Evolutionary conservation across 129 eudicot genomes (phyloP), one percentile per base, ranked within the genome.

Genomic region (Pseudognaphalium luteoalbum): DNA sequence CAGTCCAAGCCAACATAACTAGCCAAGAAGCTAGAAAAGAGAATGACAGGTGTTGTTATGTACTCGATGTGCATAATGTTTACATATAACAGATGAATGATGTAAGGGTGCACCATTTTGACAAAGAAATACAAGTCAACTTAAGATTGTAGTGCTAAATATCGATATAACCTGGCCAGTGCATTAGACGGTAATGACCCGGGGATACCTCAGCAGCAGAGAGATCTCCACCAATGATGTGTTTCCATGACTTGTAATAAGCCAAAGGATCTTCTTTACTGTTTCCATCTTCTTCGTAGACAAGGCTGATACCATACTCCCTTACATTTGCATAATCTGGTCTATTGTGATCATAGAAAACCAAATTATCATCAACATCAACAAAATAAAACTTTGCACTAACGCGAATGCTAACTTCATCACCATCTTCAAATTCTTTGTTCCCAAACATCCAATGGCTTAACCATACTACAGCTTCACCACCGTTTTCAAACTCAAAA

Each of bases 211-310:
- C 5, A 60, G 32, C 66, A 60, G 2, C 15, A 22, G 66, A 60
- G 30, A 60, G 20, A 64, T 64, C 41, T 28, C 42, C 12, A n/a
- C 80, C 65, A 22, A 41, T 42, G 4, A 10, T 32, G 32, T 21
- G 62, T 16, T 32, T 47, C 71, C 72, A 67, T 52, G 37, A 16
- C 67, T 68, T 37, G 54, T 68, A 68, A 68, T 20, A 68, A 68
- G 32, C 72, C 33, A 68, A n/a, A 3, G 17, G 30, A 59, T 17
- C 77, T 37, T 56, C 56, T 16, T 58, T 20, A 20, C 19, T 51
- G 21, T 73, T 10, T 19, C 52, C 16, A 3, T n/a, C 66, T 14
- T 57, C 32, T 14, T 57, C 32, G 10, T 32, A 37, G 54, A 17
- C 16, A 7, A 20, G 11, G 20, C 11, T 56, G 3, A 57, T 15